Conservation (phyloP, 1,139 yeast species). For the Zygoascus meyerae region DNA sequence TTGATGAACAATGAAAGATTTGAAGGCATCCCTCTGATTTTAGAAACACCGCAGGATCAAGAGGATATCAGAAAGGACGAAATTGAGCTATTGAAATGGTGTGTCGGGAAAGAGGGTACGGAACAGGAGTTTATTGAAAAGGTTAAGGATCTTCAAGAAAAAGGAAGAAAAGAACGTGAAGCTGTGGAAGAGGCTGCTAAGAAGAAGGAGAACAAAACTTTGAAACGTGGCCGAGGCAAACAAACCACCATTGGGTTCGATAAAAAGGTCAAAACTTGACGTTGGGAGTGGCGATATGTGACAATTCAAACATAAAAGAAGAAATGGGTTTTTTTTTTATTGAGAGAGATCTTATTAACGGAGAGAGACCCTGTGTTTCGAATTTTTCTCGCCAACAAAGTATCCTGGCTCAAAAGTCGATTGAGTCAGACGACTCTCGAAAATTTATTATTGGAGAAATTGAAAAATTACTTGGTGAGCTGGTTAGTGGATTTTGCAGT, state of each 20-base stretch:
- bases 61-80: conserved; percentile 63
- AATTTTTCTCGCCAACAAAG: too few species aligned
- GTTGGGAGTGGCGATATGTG: not conserved
- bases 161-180: conserved; percentile 28
- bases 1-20: conserved; percentile 65
- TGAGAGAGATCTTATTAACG: too few species aligned
- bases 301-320: too few species aligned
- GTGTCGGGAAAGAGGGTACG: conserved; percentile 47
- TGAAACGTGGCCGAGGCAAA: conserved; percentile 1
- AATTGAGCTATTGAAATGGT: conserved; percentile 62
- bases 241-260: conserved; percentile 3
- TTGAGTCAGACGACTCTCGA: too few species aligned
- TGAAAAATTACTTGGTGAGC: too few species aligned
- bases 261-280: conserved; percentile 8
- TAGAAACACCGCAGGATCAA: conserved; percentile 72
- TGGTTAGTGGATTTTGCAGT: too few species aligned
- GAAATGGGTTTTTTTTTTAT: too few species aligned
- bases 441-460: too few species aligned
- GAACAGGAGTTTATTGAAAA: conserved; percentile 53
- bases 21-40: conserved; percentile 65
- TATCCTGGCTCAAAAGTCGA: too few species aligned
- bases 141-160: conserved; percentile 43
- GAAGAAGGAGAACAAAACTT: conserved; percentile 8
- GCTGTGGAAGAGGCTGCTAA: conserved; percentile 11
- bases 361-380: too few species aligned